These are phyloP conservation scores for Thalassiosira livingstoniorum DNA, from an alignment of 352 stramenopile genomes.

Conservation along the genomic window DNA sequence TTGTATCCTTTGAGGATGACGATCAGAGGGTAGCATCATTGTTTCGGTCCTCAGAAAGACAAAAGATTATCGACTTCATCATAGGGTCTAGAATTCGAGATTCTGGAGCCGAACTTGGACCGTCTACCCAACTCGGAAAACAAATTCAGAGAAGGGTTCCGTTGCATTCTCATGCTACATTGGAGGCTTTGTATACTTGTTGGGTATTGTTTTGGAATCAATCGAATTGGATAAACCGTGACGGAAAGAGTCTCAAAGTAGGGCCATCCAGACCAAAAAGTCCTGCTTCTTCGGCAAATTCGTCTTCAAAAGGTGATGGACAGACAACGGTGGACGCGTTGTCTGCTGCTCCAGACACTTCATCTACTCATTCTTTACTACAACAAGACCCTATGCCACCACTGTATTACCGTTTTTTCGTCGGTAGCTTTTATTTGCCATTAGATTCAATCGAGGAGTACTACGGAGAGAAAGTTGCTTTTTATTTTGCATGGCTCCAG, in stretches of 20 bases:
- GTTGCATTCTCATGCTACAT: slow-evolving; percentile 81
- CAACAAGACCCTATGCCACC: slow-evolving; percentile 44
- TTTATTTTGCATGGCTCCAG: slow-evolving; percentile 98
- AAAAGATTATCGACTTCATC: slow-evolving; percentile 87
- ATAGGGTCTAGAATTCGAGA: slow-evolving; percentile 83
- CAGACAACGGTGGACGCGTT: slow-evolving; percentile 16
- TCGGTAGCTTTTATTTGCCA: slow-evolving; percentile 84
- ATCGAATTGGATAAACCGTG: slow-evolving; percentile 71
- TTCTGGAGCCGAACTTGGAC: slow-evolving; percentile 81
- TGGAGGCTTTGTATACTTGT: slow-evolving; percentile 74
- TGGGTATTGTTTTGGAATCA: slow-evolving; percentile 82
- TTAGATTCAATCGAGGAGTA: slow-evolving; percentile 89
- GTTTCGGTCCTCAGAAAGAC: slow-evolving; percentile 79
- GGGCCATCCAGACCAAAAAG: slow-evolving; percentile 26
- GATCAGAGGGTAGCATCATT: slow-evolving; percentile 66
- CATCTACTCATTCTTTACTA: slow-evolving; percentile 17
- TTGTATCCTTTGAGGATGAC: slow-evolving; percentile 65
- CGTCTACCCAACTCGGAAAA: slow-evolving; percentile 75
- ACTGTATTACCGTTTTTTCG: slow-evolving; percentile 79
- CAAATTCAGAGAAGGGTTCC: slow-evolving; percentile 81
- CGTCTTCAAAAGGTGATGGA: slow-evolving; percentile 13
- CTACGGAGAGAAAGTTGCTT: slow-evolving; percentile 93
- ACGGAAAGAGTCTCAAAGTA: slow-evolving; percentile 46
- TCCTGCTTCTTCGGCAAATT: slow-evolving; percentile 24
- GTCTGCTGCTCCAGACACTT: neutral